Evolutionary conservation across 495 filamentous ascomycete species (phyloP).

Genomic region (Penicillium salamii): DNA sequence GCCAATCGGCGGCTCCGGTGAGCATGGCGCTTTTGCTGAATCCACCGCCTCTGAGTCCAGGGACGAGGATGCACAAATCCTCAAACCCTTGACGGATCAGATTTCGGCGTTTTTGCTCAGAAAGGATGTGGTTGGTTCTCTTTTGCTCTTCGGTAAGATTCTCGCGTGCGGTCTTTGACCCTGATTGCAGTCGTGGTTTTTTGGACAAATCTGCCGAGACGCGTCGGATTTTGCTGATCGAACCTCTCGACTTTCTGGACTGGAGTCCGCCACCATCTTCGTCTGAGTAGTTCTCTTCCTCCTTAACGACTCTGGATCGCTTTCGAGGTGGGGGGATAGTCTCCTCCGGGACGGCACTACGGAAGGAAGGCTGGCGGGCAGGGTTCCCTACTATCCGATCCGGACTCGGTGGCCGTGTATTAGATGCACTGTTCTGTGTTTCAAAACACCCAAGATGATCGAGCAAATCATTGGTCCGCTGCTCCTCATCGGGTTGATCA

Average conservation of each 20-base stretch:
- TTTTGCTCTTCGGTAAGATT: conserved; percentile 84
- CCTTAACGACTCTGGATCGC: conserved; percentile 33
- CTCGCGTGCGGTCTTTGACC: conserved; percentile 57
- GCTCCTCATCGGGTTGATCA: conserved; percentile 54
- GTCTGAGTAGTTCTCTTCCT: conserved; percentile 39
- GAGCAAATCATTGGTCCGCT: conserved; percentile 51
- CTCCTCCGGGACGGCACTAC: conserved; percentile 20
- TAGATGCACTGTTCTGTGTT: conserved; percentile 50
- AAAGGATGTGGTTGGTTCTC: conserved; percentile 81
- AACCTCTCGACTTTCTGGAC: conserved; percentile 49
- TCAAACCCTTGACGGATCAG: conserved; percentile 77
- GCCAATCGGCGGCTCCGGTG: conserved; percentile 65
- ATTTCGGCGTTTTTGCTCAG: conserved; percentile 81
- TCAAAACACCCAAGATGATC: conserved; percentile 53
- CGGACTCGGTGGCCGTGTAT: conserved; percentile 59
- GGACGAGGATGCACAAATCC: conserved; percentile 67
- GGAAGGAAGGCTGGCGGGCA: conserved; percentile 6
- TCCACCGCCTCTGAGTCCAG: conserved; percentile 62
- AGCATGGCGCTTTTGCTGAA: conserved; percentile 80
- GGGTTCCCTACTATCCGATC: conserved; percentile 23
- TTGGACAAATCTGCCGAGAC: conserved; percentile 30
- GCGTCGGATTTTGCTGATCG: conserved; percentile 29
- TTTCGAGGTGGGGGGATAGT: conserved; percentile 30
- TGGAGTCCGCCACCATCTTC: conserved; percentile 38
- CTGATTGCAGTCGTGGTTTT: conserved; percentile 29